phyloP scores from a whole-genome alignment of 2,329 filamentous ascomycete species.

The Cladophialophora exuberans region DNA sequence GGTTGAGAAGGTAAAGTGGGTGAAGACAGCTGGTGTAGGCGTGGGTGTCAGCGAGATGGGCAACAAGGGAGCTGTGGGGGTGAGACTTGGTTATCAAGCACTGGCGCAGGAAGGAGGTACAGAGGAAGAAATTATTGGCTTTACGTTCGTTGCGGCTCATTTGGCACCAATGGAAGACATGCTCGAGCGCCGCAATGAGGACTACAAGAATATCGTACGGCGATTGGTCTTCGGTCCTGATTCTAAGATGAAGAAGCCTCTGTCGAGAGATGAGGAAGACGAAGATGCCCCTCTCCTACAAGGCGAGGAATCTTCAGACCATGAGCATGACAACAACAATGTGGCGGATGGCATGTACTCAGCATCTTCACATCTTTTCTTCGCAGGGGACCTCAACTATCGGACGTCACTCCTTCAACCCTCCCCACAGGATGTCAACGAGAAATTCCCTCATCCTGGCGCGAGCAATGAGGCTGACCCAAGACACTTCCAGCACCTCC shows the following conservation, averaged over 20 bases:
- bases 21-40: slow-evolving; percentile 81
- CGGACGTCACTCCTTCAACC: slow-evolving; percentile 74
- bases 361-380: slow-evolving; percentile 74
- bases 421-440: slow-evolving; percentile 53
- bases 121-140: too few species aligned
- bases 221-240: slow-evolving; percentile 69
- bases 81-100: slow-evolving; percentile 62
- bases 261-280: slow-evolving; percentile 42
- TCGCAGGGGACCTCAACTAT: slow-evolving; percentile 94
- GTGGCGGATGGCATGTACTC: slow-evolving; percentile 67
- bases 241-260: slow-evolving; percentile 11
- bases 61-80: slow-evolving; percentile 89
- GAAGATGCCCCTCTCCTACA: slow-evolving; percentile 42
- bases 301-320: slow-evolving; percentile 33
- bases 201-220: slow-evolving; percentile 84
- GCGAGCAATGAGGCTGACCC: slow-evolving; percentile 53
- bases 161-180: slow-evolving; percentile 85
- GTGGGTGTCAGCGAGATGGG: slow-evolving; percentile 88
- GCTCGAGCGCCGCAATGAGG: slow-evolving; percentile 73
- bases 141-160: slow-evolving; percentile 89
- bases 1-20: slow-evolving; percentile 60
- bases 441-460: slow-evolving; percentile 64
- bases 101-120: slow-evolving; percentile 34
- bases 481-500: slow-evolving; percentile 67
- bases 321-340: slow-evolving; percentile 23